Base-by-base conservation (phyloP, 441 rosid species). In the Jatropha podagrica region DNA sequence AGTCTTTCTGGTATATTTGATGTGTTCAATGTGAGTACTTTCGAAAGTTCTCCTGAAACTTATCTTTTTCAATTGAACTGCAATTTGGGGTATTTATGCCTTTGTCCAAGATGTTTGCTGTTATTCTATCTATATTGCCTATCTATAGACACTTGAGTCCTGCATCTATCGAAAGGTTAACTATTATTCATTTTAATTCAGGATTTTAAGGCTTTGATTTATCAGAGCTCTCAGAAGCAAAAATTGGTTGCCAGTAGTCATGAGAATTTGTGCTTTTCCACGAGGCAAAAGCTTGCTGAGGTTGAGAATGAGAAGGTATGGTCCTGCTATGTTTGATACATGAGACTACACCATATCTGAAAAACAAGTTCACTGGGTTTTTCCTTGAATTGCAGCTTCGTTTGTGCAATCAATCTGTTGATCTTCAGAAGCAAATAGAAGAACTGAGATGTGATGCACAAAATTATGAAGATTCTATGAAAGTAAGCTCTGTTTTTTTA, bases 221-320 rank as follows among this genome's bases (percentile, higher is more conserved):
- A 72, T 63, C 86, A 86, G 82, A 87, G 73, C 66, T 78, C 85
- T 77, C 79, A 72, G 63, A 85, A 89, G 81, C 92, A 90, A 75
- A 85, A 83, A 71, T 72, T 87, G 77, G 71, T 86, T 69, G 61
- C 81, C 65, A 65, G 76, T 79, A 75, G 82, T 81, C 84, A 81
- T 75, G 83, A 87, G 73, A 86, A 81, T 69, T 68, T 88, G 55
- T 77, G 82, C 66, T 74, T 65, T 75, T 67, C 68, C 78, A 77
- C 83, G 82, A 79, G 75, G 61, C 87, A 91, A 79, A 93, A 84
- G 79, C 71, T 83, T 79, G 75, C 81, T 76, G 86, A 83, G 72
- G 70, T 83, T 51, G 98, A 93, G 81, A 84, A 78, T 73, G 92
- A 90, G 83, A 91, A 93, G 96, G 99, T 93, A 52, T 49, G 72